Evolutionary conservation across 306 rosid species (phyloP).

Genomic region (Quercus berberidifolia): DNA sequence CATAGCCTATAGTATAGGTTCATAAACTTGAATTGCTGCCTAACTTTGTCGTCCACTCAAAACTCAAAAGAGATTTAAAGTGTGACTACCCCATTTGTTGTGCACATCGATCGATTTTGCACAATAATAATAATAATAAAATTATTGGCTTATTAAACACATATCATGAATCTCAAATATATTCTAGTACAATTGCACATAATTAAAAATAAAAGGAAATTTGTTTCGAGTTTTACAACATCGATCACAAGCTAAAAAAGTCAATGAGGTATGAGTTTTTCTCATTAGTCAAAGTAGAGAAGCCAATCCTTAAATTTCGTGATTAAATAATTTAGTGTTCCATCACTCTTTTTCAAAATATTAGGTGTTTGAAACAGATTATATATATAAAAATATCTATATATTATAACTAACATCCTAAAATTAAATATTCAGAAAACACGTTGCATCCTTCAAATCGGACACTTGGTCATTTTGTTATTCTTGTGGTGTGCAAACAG

Average conservation of each 20-base stretch:
- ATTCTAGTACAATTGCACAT: not conserved
- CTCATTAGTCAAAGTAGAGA: constrained; percentile 26
- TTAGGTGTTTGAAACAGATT: not conserved
- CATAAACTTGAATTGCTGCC: too few species aligned
- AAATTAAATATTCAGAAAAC: not conserved
- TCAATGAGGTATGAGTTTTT: constrained; percentile 16
- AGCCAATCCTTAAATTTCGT: constrained; percentile 3
- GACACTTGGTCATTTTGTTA: not conserved
- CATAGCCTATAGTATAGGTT: too few species aligned
- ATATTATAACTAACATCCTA: not conserved
- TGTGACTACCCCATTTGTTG: too few species aligned
- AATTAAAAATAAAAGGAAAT: not conserved
- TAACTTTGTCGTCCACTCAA: too few species aligned
- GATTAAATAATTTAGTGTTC: not conserved
- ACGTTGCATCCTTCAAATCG: not conserved
- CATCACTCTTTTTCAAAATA: constrained; percentile 14
- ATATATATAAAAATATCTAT: not conserved
- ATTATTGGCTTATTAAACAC: too few species aligned
- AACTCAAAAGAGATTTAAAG: too few species aligned
- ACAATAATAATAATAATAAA: too few species aligned
- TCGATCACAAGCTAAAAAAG: constrained; percentile 13
- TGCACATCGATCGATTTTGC: too few species aligned
- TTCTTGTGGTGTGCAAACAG: constrained; percentile 4
- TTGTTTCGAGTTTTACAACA: not conserved
- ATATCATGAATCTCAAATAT: not conserved